Base-by-base conservation (phyloP, 108 stramenopile genomes). In the Seminavis robusta region DNA sequence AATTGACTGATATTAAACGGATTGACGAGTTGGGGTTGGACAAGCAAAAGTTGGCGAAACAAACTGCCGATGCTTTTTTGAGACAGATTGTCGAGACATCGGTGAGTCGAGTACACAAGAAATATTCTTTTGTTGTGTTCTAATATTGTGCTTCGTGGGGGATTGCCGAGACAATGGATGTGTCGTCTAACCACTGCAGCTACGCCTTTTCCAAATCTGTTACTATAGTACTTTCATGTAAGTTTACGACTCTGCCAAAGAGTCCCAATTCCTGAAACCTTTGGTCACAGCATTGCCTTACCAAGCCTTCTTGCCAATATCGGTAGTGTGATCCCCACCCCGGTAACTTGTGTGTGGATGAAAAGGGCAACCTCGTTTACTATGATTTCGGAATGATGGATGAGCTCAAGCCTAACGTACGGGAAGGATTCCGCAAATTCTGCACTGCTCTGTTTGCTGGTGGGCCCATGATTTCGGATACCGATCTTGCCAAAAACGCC, bases 381-480 rank as follows among this genome's bases (percentile, higher is more conserved):
- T 98, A 95, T 59, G 97, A 98, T 60, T 98, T 93, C 52, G 97
- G 94, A 27, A 94, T 96, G 94, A 95, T 96, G 95, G 95, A 97
- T 56, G 94, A 95, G 50, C 67, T 97, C 13, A 84, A 83, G 42
- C 86, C 87, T 8, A 86, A 85, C 42, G 90, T 95, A 20, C 72
- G 78, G 16, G 74, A 70, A 3, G 94, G 94, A 10, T 90, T 95
- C 42, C 76, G 84, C 20, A 90, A 77, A 37, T 94, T 94, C 57
- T 94, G 92, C 61, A 86, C 80, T 0, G 84, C 92, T 7, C 77
- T 94, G 19, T 94, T 94, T 61, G 86, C 80, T 11, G 92, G 92
- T 21, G 92, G 92, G 36, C 92, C 92, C 1, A 69, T 73, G 33
- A 86, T 94, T 41, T 67, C 57, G 19, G 92, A 94, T 47, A 40